Conservation (phyloP, 805 yeast genomes). For the Scheffersomyces ergatensis region DNA sequence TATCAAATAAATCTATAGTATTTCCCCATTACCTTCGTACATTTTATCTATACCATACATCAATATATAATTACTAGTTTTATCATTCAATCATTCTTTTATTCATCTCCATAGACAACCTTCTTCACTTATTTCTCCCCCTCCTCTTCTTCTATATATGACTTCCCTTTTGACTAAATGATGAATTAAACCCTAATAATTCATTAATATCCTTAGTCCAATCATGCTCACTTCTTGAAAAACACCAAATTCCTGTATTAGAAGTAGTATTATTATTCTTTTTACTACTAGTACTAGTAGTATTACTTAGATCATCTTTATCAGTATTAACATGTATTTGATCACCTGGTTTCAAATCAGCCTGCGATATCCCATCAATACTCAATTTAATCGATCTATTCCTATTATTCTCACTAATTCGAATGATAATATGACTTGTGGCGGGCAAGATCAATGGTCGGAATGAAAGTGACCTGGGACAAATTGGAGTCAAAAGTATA, state of each 20-base stretch:
- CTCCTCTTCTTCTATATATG: too few relatives aligned
- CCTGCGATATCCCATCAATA: conserved; percentile 82
- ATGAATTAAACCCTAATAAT: conserved; percentile 81
- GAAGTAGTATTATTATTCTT: background rate
- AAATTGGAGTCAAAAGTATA: conserved; percentile 81
- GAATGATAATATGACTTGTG: conserved; percentile 67
- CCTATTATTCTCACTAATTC: conserved; percentile 47
- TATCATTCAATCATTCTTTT: too few relatives aligned
- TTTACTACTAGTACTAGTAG: conserved; percentile 2
- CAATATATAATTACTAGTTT: too few relatives aligned
- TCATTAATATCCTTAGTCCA: conserved; percentile 92
- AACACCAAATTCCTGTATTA: conserved; percentile 76
- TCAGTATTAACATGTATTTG: conserved; percentile 72
- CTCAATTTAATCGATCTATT: conserved; percentile 51
- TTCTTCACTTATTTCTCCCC: too few relatives aligned
- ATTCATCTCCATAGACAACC: too few relatives aligned
- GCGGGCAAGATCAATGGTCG: conserved; percentile 83
- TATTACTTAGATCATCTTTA: conserved; percentile 41
- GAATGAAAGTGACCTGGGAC: conserved; percentile 89
- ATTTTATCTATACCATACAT: too few relatives aligned
- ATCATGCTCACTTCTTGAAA: conserved; percentile 77
- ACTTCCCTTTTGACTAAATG: conserved; percentile 39
- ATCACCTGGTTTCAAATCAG: conserved; percentile 69
- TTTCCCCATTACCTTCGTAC: too few relatives aligned
- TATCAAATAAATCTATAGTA: too few relatives aligned